phyloP scores from a whole-genome alignment of 257 asterid species.

The Penstemon newberryi region DNA sequence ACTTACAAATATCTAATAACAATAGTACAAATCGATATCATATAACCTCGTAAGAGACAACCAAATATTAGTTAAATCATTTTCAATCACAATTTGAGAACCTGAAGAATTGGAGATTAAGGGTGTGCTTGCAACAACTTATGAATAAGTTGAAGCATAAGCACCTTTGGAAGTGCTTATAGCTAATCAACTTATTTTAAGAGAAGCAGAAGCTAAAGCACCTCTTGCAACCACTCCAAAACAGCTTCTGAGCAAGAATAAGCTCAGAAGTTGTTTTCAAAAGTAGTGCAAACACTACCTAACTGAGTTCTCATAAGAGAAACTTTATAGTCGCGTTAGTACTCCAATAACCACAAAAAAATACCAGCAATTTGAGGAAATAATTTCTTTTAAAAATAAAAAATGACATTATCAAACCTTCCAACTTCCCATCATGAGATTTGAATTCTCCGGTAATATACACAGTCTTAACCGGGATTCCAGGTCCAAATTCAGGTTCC shows the following conservation, averaged over 20 bases:
- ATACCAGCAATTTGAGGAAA: constrained; percentile 15
- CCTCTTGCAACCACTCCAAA: too few relatives aligned
- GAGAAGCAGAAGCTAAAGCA: background rate
- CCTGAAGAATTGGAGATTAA: background rate
- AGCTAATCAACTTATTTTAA: too few relatives aligned
- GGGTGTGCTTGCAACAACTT: too few relatives aligned
- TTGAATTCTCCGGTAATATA: constrained; percentile 55
- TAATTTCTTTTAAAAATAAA: constrained; percentile 3
- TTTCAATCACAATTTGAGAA: background rate
- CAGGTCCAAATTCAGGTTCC: constrained; percentile 96
- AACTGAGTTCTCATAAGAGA: background rate
- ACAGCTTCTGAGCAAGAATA: too few relatives aligned
- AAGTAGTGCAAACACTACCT: too few relatives aligned
- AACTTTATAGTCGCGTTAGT: background rate
- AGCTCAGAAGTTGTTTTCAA: too few relatives aligned
- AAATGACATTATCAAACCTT: constrained; percentile 44
- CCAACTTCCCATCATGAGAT: constrained; percentile 38
- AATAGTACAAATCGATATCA: constrained; percentile 11
- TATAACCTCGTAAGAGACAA: constrained; percentile 21
- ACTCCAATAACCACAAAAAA: background rate
- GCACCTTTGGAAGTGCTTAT: background rate
- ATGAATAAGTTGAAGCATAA: background rate
- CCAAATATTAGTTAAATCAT: background rate
- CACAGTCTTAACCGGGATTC: constrained; percentile 55
- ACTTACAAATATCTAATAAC: constrained; percentile 58